Evolutionary conservation across 176 grass and related monocot genomes (phyloP).

Genomic region (Juncus effusus): DNA sequence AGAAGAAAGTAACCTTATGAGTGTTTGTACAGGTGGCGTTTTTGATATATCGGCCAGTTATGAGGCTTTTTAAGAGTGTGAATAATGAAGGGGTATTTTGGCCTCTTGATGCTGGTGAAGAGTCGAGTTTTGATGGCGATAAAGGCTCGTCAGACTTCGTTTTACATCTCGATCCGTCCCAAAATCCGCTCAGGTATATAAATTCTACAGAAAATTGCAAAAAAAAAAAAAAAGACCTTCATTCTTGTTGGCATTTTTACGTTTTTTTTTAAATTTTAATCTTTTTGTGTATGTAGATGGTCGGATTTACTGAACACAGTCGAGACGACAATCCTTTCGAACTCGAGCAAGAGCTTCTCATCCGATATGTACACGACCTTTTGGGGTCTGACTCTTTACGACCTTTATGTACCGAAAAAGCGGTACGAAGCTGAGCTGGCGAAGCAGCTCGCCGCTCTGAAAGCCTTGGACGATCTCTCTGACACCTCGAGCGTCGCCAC

Average conservation of each 20-base stretch:
- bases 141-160: slow-evolving; percentile 55
- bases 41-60: slow-evolving; percentile 96
- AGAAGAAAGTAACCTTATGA: background rate
- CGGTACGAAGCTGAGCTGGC: slow-evolving; percentile 89
- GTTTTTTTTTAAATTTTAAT: slow-evolving; percentile 18
- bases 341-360: slow-evolving; percentile 90
- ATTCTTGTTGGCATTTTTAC: too few species aligned
- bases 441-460: slow-evolving; percentile 85
- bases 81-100: slow-evolving; percentile 61
- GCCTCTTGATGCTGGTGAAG: slow-evolving; percentile 79
- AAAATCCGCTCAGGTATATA: slow-evolving; percentile 56
- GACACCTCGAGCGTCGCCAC: slow-evolving; percentile 95
- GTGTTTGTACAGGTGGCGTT: slow-evolving; percentile 86
- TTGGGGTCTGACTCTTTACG: slow-evolving; percentile 97
- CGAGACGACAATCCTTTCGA: slow-evolving; percentile 65
- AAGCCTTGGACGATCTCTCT: slow-evolving; percentile 89
- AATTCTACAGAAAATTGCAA: background rate
- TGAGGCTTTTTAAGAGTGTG: slow-evolving; percentile 84
- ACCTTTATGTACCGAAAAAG: slow-evolving; percentile 83
- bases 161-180: slow-evolving; percentile 56
- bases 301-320: slow-evolving; percentile 75
- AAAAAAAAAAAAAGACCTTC: background rate
- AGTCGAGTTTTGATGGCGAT: slow-evolving; percentile 37
- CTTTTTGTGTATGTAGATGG: slow-evolving; percentile 55
- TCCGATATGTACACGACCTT: slow-evolving; percentile 91